A percentile compares a stretch with the other conserved stretches of the same genome.
phyloP scores from a whole-genome alignment of 2,329 filamentous ascomycete species.

The Parastagonospora nodorum region DNA sequence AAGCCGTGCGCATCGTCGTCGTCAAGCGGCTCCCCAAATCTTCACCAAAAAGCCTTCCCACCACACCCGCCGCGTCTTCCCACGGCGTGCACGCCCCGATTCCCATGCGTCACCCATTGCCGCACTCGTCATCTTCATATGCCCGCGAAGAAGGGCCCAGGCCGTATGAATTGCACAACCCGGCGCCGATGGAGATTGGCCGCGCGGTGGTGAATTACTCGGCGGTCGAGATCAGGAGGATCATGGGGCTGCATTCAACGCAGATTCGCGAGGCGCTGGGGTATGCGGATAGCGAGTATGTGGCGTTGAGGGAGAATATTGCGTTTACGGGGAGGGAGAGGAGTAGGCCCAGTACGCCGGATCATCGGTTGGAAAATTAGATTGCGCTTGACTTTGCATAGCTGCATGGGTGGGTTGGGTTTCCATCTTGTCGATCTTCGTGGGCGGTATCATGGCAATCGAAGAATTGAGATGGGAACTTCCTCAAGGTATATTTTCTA shows the following conservation, averaged over 20 bases:
- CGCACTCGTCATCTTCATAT: conserved; percentile 2
- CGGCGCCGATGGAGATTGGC: conserved; percentile 71
- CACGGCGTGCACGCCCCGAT: conserved; percentile 24
- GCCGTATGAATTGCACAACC: conserved; percentile 40
- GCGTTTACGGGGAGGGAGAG: conserved; percentile 65
- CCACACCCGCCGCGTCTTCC: conserved; percentile 19
- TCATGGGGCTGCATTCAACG: conserved; percentile 81
- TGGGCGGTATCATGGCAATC: too few species aligned
- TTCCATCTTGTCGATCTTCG: too few species aligned
- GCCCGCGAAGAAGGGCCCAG: conserved; percentile 10
- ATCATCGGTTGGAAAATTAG: conserved; percentile 21
- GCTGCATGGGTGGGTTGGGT: too few species aligned
- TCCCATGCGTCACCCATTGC: conserved; percentile 22
- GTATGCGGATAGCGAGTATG: conserved; percentile 94
- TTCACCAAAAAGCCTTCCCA: conserved; percentile 13
- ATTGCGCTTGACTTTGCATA: too few species aligned
- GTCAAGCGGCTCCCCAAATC: conserved; percentile 61
- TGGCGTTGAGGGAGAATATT: conserved; percentile 86
- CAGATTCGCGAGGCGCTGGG: conserved; percentile 82
- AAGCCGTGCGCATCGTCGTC: conserved; percentile 85
- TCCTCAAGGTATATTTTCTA: too few species aligned
- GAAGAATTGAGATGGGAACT: too few species aligned
- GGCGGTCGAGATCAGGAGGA: conserved; percentile 78
- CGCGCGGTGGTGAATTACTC: conserved; percentile 92
- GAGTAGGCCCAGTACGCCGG: conserved; percentile 46